Evolutionary conservation across 2,329 filamentous ascomycete genomes (phyloP).

Genomic region (Aaosphaeria pasadenensis): DNA sequence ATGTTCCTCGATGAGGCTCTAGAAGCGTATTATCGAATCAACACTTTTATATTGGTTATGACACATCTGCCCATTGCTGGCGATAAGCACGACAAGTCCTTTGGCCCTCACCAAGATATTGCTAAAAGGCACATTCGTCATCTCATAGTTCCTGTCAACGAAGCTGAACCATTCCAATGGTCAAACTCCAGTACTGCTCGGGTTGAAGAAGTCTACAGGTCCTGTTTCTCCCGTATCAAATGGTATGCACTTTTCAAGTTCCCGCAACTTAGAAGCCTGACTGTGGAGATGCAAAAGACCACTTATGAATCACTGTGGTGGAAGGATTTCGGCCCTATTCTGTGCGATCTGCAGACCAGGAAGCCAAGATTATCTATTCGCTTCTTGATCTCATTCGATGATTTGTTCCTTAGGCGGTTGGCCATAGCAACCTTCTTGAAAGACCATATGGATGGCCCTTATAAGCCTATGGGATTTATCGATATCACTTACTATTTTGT

Average conservation of each 20-base stretch:
- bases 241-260: constrained; percentile 10
- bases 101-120: constrained; percentile 39
- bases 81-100: background rate
- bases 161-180: background rate
- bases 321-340: constrained; percentile 11
- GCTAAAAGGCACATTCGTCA: constrained; percentile 6
- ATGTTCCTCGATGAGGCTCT: constrained; percentile 7
- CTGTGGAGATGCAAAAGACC: constrained; percentile 8
- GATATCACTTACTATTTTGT: constrained; percentile 9
- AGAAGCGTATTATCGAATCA: constrained; percentile 10
- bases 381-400: constrained; percentile 12
- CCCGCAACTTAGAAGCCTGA: constrained; percentile 8
- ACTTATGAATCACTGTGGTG: constrained; percentile 3
- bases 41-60: constrained; percentile 6
- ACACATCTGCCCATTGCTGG: background rate
- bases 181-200: background rate
- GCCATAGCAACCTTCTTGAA: constrained; percentile 1
- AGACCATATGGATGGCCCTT: constrained; percentile 1
- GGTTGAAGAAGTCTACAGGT: background rate
- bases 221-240: background rate
- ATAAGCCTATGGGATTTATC: constrained; percentile 9
- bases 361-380: constrained; percentile 4
- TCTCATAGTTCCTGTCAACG: constrained; percentile 6
- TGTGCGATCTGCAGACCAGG: constrained; percentile 8
- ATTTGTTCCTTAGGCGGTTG: constrained; percentile 7